A percentile compares a stretch with the other conserved stretches of the same genome.
Conservation (phyloP, 2,329 filamentous ascomycete genomes). For the Intubia oerlemansii region DNA sequence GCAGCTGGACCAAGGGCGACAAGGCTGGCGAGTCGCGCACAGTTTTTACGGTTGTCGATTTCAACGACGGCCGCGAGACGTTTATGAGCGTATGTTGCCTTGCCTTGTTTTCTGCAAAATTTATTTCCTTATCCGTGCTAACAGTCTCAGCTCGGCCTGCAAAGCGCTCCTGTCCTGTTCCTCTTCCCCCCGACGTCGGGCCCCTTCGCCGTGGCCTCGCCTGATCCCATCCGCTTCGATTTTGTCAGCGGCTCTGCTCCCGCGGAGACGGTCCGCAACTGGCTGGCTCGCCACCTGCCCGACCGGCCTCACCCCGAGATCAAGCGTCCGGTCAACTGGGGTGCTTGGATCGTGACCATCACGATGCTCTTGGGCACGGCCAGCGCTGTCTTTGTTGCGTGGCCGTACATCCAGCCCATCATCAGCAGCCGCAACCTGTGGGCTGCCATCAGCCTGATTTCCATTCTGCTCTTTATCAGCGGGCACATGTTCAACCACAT, state of each 20-base stretch:
- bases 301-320: conserved; percentile 58
- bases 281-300: conserved; percentile 62
- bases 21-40: conserved; percentile 50
- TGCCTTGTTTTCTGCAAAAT: not conserved
- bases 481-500: conserved; percentile 99
- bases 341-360: conserved; percentile 45
- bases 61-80: conserved; percentile 58
- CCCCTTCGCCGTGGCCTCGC: conserved; percentile 48
- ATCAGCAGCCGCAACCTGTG: conserved; percentile 83
- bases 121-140: too few relatives aligned
- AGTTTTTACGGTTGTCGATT: conserved; percentile 73
- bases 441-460: conserved; percentile 74
- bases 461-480: conserved; percentile 79
- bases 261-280: conserved; percentile 60
- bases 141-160: conserved; percentile 79
- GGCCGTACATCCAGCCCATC: conserved; percentile 60
- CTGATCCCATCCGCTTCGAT: conserved; percentile 59
- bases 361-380: conserved; percentile 48
- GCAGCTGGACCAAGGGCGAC: conserved; percentile 75
- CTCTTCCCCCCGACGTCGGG: conserved; percentile 74
- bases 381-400: conserved; percentile 48
- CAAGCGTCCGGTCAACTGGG: conserved; percentile 70
- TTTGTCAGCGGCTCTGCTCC: conserved; percentile 51
- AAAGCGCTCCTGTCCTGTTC: conserved; percentile 81
- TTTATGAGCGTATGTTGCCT: conserved; percentile 70